Evolutionary conservation across 371 early-diverging fungal genomes (phyloP).

Genomic region (Syncephalis plumigaleata): DNA sequence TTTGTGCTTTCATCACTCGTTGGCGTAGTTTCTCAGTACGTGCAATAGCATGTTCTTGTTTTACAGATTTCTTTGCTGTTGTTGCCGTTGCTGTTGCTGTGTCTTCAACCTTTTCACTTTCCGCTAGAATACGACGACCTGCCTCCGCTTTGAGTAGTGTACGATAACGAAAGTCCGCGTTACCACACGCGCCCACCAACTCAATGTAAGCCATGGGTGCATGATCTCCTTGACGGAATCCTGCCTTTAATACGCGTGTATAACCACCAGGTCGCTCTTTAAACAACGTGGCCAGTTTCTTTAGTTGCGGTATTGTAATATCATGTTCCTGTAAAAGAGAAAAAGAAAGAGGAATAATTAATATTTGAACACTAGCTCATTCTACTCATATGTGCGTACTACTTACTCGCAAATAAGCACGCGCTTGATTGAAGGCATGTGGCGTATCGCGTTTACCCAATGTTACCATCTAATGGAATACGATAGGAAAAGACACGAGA

Average conservation of each 20-base stretch:
- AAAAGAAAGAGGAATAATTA: neutral
- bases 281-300: constrained; percentile 71
- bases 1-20: constrained; percentile 4
- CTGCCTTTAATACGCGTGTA: constrained; percentile 71
- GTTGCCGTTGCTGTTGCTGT: neutral
- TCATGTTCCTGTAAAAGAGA: constrained; percentile 28
- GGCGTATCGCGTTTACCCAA: constrained; percentile 50
- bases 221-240: constrained; percentile 66
- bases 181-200: constrained; percentile 33
- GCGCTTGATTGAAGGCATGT: constrained; percentile 41
- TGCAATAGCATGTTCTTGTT: neutral
- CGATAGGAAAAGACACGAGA: constrained; percentile 2
- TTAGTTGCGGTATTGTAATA: constrained; percentile 63
- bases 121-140: neutral
- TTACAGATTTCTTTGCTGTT: neutral
- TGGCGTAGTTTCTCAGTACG: constrained; percentile 2
- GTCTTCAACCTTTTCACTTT: constrained; percentile 1
- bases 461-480: constrained; percentile 43
- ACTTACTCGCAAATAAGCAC: constrained; percentile 35
- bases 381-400: too few relatives aligned
- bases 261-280: constrained; percentile 71
- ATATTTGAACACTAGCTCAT: neutral
- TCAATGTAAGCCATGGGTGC: constrained; percentile 88
- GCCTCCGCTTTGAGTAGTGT: constrained; percentile 20
- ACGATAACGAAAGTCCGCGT: constrained; percentile 32